Conservation (phyloP, 148 eudicot species). For the Chenopodium formosanum region DNA sequence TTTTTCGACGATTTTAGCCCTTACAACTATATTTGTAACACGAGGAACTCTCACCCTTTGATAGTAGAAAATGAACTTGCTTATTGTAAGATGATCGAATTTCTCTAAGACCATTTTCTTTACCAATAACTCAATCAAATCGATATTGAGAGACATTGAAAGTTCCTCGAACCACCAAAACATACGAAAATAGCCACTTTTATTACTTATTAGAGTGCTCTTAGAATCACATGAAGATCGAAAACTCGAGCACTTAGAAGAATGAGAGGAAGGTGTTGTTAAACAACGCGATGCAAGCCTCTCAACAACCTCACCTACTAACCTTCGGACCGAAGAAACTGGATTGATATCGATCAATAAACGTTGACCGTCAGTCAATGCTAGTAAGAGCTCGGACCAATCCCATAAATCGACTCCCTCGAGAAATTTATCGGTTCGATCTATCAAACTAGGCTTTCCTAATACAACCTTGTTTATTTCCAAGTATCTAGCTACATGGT, state of each 20-base stretch:
- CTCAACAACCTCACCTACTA: constrained; percentile 36
- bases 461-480: constrained; percentile 33
- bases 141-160: constrained; percentile 20
- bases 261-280: constrained; percentile 30
- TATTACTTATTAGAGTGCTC: constrained; percentile 30
- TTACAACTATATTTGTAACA: constrained; percentile 22
- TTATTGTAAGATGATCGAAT: constrained; percentile 39
- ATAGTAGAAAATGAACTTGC: constrained; percentile 49
- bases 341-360: constrained; percentile 10
- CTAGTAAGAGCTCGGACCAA: constrained; percentile 52
- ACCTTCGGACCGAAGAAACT: constrained; percentile 18
- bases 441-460: constrained; percentile 31
- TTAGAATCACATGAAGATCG: constrained; percentile 47
- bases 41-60: constrained; percentile 31
- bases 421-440: constrained; percentile 31
- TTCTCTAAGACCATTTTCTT: constrained; percentile 37
- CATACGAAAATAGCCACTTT: constrained; percentile 19
- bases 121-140: constrained; percentile 38
- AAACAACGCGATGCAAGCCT: constrained; percentile 27
- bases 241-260: constrained; percentile 42
- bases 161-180: constrained; percentile 66
- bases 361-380: constrained; percentile 40
- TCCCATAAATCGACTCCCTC: constrained; percentile 40
- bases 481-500: constrained; percentile 45
- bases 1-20: constrained; percentile 30